These are phyloP conservation scores for Schizosaccharomyces cryophilus DNA, from an alignment of 805 yeast genomes.

Conservation along the genomic window DNA sequence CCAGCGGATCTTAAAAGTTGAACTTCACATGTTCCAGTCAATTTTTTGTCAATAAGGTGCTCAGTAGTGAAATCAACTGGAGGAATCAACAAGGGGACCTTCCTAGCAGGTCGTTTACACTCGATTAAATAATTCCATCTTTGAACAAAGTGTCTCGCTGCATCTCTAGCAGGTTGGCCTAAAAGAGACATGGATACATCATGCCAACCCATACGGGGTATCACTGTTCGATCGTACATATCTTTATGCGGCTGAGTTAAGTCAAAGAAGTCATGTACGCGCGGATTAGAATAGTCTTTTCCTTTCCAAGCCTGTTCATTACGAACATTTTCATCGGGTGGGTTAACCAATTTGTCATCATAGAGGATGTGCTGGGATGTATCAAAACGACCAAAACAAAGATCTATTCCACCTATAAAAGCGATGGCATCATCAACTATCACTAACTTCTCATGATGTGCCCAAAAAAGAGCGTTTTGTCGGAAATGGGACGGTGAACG, in stretches of 20 bases:
- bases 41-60: slow-evolving; percentile 33
- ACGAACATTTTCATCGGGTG: not conserved
- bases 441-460: slow-evolving; percentile 87
- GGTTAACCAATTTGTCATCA: slow-evolving; percentile 29
- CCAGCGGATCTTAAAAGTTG: slow-evolving; percentile 79
- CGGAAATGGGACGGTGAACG: slow-evolving; percentile 88
- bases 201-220: slow-evolving; percentile 99
- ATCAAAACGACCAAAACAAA: slow-evolving; percentile 88
- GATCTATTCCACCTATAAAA: slow-evolving; percentile 83
- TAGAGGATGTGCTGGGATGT: slow-evolving; percentile 81
- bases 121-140: slow-evolving; percentile 87
- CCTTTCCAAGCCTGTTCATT: slow-evolving; percentile 48
- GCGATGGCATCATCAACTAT: slow-evolving; percentile 71
- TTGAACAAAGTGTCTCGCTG: slow-evolving; percentile 84
- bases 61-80: slow-evolving; percentile 65
- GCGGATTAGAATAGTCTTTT: slow-evolving; percentile 88
- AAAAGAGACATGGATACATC: slow-evolving; percentile 90
- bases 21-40: slow-evolving; percentile 55
- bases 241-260: slow-evolving; percentile 72
- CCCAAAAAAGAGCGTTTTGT: slow-evolving; percentile 92
- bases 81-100: slow-evolving; percentile 76
- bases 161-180: slow-evolving; percentile 84
- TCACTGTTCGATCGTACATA: slow-evolving; percentile 57
- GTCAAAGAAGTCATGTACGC: slow-evolving; percentile 64
- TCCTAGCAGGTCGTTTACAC: slow-evolving; percentile 82